These are phyloP conservation scores for Volutella citrinella DNA, from an alignment of 2,329 filamentous ascomycete species.

Conservation along the genomic window DNA sequence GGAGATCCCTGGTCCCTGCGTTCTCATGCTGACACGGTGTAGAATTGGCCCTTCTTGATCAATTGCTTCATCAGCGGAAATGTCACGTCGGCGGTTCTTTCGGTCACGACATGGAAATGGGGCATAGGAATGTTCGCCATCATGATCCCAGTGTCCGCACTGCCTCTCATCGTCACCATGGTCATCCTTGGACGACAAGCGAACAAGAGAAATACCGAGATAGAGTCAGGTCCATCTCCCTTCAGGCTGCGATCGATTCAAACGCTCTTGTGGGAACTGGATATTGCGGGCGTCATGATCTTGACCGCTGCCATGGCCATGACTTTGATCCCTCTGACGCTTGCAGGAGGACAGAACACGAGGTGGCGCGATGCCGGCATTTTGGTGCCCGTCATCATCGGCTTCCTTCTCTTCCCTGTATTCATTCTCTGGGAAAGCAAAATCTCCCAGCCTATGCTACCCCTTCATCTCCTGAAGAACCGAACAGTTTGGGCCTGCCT, in stretches of 20 bases:
- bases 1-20: too few relatives aligned
- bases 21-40: too few relatives aligned
- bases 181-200: slow-evolving; percentile 30
- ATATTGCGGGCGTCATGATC: slow-evolving; percentile 46
- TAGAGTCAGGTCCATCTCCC: not conserved
- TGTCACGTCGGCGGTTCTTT: slow-evolving; percentile 49
- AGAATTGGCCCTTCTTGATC: slow-evolving; percentile 58
- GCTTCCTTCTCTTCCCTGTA: slow-evolving; percentile 43
- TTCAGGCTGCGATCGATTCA: slow-evolving; percentile 26
- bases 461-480: slow-evolving; percentile 55
- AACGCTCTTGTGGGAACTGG: slow-evolving; percentile 57
- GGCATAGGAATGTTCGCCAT: slow-evolving; percentile 64
- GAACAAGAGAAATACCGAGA: slow-evolving; percentile 2
- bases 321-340: slow-evolving; percentile 49
- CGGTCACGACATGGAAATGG: slow-evolving; percentile 55
- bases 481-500: slow-evolving; percentile 60
- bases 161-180: slow-evolving; percentile 50
- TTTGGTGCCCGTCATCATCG: slow-evolving; percentile 49
- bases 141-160: slow-evolving; percentile 53
- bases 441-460: slow-evolving; percentile 53
- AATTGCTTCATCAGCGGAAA: slow-evolving; percentile 64
- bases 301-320: slow-evolving; percentile 45
- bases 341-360: slow-evolving; percentile 46
- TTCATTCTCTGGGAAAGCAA: slow-evolving; percentile 55
- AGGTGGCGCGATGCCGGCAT: slow-evolving; percentile 51